These are phyloP conservation scores for Cadophora malorum DNA, from an alignment of 2,329 filamentous ascomycete genomes.

Conservation along the genomic window DNA sequence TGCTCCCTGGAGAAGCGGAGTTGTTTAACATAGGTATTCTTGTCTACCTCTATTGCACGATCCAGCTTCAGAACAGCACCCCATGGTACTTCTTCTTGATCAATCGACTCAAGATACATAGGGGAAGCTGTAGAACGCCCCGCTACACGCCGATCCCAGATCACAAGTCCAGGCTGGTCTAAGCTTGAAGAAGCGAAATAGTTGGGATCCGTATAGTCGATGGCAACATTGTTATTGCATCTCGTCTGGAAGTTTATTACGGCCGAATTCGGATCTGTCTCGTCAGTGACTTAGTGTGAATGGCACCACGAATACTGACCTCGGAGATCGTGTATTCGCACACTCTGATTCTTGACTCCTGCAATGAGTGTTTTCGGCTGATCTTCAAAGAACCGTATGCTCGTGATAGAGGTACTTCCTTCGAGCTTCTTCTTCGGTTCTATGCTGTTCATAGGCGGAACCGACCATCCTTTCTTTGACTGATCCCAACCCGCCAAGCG, in stretches of 20 bases:
- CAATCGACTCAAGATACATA: constrained; percentile 62
- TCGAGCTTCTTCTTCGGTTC: constrained; percentile 66
- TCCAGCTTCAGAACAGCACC: constrained; percentile 65
- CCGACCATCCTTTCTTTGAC: constrained; percentile 53
- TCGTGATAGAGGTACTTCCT: constrained; percentile 77
- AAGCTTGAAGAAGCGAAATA: constrained; percentile 83
- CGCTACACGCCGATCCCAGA: constrained; percentile 78
- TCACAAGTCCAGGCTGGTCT: constrained; percentile 74
- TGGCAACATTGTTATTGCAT: constrained; percentile 74
- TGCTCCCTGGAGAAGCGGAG: constrained; percentile 69
- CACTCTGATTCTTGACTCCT: constrained; percentile 76
- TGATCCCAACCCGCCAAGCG: constrained; percentile 58
- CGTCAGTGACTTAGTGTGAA: constrained; percentile 32
- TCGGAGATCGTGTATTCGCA: constrained; percentile 80
- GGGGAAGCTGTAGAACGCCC: constrained; percentile 59
- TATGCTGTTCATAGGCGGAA: constrained; percentile 32
- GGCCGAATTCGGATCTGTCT: constrained; percentile 55
- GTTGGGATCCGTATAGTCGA: constrained; percentile 81
- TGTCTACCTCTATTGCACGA: constrained; percentile 58
- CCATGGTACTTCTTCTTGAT: constrained; percentile 67
- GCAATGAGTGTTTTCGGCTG: constrained; percentile 77
- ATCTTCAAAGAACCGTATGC: constrained; percentile 81
- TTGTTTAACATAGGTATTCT: constrained; percentile 66
- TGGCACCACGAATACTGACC: constrained; percentile 54
- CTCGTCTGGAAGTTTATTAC: constrained; percentile 68